phyloP scores from a whole-genome alignment of 2,329 filamentous ascomycete species.

The Xylaria sp. region DNA sequence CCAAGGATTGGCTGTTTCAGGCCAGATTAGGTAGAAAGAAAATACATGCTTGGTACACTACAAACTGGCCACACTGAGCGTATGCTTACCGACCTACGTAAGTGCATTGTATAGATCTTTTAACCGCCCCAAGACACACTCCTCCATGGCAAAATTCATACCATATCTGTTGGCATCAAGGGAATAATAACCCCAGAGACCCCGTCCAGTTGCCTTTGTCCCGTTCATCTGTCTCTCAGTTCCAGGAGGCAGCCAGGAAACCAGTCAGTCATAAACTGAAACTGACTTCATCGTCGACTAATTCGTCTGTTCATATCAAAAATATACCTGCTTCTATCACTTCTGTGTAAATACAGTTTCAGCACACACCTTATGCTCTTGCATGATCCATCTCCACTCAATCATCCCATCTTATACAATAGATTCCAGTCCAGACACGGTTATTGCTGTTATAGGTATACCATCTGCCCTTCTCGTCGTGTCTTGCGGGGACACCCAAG shows the following conservation, averaged over 20 bases:
- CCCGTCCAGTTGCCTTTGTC: neutral
- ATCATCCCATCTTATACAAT: slow-evolving; percentile 30
- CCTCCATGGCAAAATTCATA: neutral
- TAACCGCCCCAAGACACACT: slow-evolving; percentile 9
- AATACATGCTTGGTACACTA: slow-evolving; percentile 12
- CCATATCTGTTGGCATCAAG: neutral
- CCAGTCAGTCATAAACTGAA: neutral
- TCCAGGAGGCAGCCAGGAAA: neutral
- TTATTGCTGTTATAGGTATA: slow-evolving; percentile 5
- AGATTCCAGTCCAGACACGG: slow-evolving; percentile 30
- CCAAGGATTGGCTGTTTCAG: neutral
- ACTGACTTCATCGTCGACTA: neutral
- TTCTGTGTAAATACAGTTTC: neutral
- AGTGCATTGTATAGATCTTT: slow-evolving; percentile 2
- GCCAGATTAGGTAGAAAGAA: slow-evolving; percentile 27
- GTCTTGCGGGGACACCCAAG: neutral
- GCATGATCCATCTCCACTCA: slow-evolving; percentile 31
- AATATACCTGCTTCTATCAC: too few species aligned
- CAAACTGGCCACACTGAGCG: neutral
- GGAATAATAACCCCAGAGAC: neutral
- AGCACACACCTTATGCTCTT: neutral
- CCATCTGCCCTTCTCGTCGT: slow-evolving; percentile 8
- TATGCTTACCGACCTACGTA: neutral
- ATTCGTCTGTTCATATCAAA: neutral
- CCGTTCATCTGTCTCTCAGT: neutral